Conservation (phyloP, 495 filamentous ascomycete genomes). For the Daldinia childiae region DNA sequence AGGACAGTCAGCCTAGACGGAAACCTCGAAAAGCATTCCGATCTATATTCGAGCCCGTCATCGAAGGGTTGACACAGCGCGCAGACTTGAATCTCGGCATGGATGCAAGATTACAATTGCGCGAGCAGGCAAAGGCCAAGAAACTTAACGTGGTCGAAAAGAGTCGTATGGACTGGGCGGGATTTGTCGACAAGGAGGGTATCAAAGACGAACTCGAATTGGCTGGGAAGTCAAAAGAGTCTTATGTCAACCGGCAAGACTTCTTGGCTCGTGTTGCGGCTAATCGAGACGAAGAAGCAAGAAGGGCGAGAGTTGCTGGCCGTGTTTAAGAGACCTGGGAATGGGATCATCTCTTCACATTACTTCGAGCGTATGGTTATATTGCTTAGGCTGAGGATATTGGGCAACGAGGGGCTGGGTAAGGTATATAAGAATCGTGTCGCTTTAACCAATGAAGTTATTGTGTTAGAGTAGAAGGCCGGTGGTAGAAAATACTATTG, state of each 20-base stretch:
- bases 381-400: background rate
- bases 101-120: slow-evolving; percentile 49
- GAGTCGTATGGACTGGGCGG: slow-evolving; percentile 92
- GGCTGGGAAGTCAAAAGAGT: slow-evolving; percentile 84
- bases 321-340: slow-evolving; percentile 43
- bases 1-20: slow-evolving; percentile 55
- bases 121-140: slow-evolving; percentile 67
- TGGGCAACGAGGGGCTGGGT: background rate
- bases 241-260: slow-evolving; percentile 83
- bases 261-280: slow-evolving; percentile 86
- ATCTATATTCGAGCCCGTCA: slow-evolving; percentile 82
- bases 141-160: slow-evolving; percentile 98
- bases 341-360: background rate
- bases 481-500: background rate
- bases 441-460: background rate
- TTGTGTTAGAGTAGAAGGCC: background rate
- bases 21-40: slow-evolving; percentile 75
- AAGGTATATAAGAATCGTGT: background rate
- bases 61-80: slow-evolving; percentile 56
- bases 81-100: slow-evolving; percentile 62
- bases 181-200: slow-evolving; percentile 90
- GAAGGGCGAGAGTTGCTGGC: slow-evolving; percentile 67
- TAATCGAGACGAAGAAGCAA: slow-evolving; percentile 78
- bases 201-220: slow-evolving; percentile 89
- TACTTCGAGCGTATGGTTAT: background rate